These are phyloP conservation scores for Biancaea sappan DNA, from an alignment of 306 rosid species.

Conservation along the genomic window DNA sequence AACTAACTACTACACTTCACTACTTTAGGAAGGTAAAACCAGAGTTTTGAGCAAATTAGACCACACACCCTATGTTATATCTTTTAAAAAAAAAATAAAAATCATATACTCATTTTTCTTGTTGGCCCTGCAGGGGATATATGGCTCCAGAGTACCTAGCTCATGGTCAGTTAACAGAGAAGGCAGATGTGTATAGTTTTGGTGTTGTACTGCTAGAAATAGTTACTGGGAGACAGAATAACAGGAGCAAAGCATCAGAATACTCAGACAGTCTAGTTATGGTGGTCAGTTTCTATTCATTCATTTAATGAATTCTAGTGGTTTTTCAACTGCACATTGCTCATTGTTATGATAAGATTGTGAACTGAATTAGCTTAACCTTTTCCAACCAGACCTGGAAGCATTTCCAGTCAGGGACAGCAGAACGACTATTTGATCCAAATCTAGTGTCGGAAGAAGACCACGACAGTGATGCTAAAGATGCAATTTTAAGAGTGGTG, in stretches of 20 bases:
- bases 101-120: neutral
- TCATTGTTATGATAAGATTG: constrained; percentile 4
- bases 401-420: constrained; percentile 67
- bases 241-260: constrained; percentile 69
- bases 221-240: constrained; percentile 71
- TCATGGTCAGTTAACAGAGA: constrained; percentile 89
- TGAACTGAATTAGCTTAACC: neutral
- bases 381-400: constrained; percentile 73
- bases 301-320: constrained; percentile 12
- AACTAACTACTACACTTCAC: too few relatives aligned
- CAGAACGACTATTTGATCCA: constrained; percentile 65
- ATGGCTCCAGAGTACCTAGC: constrained; percentile 99
- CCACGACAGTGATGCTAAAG: constrained; percentile 34
- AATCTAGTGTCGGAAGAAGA: constrained; percentile 61
- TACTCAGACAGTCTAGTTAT: constrained; percentile 71
- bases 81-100: neutral
- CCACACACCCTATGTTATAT: neutral
- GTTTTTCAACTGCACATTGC: constrained; percentile 10
- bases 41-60: constrained; percentile 2
- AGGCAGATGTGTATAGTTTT: constrained; percentile 84
- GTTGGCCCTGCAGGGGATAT: constrained; percentile 62
- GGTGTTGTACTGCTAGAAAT: constrained; percentile 82
- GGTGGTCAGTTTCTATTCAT: constrained; percentile 51
- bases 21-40: too few relatives aligned
- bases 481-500: constrained; percentile 65